phyloP scores from a whole-genome alignment of 2,329 filamentous ascomycete genomes.

The Macroventuria anomochaeta region DNA sequence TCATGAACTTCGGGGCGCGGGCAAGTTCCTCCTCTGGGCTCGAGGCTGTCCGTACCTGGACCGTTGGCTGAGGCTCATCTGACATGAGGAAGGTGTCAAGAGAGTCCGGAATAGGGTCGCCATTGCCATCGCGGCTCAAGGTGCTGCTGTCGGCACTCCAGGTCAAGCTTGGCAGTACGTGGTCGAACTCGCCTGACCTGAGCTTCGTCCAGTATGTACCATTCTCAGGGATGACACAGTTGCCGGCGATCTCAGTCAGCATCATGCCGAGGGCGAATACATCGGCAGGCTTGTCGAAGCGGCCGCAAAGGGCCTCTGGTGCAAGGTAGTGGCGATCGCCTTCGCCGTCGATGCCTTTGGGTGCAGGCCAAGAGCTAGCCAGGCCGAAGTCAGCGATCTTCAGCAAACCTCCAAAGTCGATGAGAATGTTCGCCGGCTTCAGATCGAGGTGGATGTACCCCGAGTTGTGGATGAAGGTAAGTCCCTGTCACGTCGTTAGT shows the following conservation, averaged over 20 bases:
- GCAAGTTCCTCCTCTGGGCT: constrained; percentile 61
- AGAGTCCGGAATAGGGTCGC: constrained; percentile 37
- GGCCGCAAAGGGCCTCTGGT: constrained; percentile 85
- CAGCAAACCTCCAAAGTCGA: constrained; percentile 79
- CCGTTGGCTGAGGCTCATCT: constrained; percentile 49
- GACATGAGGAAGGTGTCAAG: constrained; percentile 41
- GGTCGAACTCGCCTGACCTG: constrained; percentile 85
- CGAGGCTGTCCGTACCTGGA: constrained; percentile 36
- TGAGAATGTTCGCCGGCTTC: constrained; percentile 84
- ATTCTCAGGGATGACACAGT: constrained; percentile 92
- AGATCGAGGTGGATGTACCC: constrained; percentile 86
- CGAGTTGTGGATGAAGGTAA: constrained; percentile 87
- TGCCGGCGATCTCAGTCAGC: constrained; percentile 91
- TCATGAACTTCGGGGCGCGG: constrained; percentile 86
- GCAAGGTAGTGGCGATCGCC: constrained; percentile 97
- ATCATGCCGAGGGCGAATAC: constrained; percentile 94
- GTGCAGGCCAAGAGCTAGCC: constrained; percentile 79
- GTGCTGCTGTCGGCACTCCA: constrained; percentile 72
- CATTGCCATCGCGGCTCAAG: constrained; percentile 73
- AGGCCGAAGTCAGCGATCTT: constrained; percentile 89
- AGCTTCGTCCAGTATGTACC: constrained; percentile 90
- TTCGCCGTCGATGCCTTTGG: constrained; percentile 81
- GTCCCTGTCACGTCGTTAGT: constrained; percentile 65
- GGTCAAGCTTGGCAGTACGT: constrained; percentile 81
- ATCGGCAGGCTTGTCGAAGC: constrained; percentile 89